Base-by-base conservation (phyloP, 352 stramenopile genomes). In the Phytophthora pinifolia region DNA sequence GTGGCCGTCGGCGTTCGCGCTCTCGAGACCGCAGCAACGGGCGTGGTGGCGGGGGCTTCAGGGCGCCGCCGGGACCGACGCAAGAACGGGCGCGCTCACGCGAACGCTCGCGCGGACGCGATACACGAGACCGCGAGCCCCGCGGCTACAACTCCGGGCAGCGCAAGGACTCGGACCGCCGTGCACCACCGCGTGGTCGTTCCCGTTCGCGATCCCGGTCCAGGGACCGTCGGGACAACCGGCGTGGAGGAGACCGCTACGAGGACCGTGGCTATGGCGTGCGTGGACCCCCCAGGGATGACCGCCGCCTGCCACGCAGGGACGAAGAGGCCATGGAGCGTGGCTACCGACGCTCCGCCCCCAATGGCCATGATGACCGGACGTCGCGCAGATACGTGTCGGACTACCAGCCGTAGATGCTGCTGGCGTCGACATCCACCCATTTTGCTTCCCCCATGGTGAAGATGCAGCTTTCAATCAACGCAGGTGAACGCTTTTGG, bases 341-440 rank as follows among this genome's bases (percentile, higher is more conserved):
- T 2, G 74, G 74, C 13, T 82, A 82, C 45, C 58, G 72, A 52
- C 66, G 67, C n/a, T 45, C 52, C 25, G 34, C 67, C 6, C 46
- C 58, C 30, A 66, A 72, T 54, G 78, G 72, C 27, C 76, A 85
- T 36, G 79, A 86, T 20, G 79, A 87, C 46, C 76, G 76, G 46
- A 73, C 60, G 46, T 72, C 62, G 32, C 77, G 77, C 46, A 70
- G 62, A 56, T 85, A 88, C 51, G 47, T 54, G 34, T 59, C 54
- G 36, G 68, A 78, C 45, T 87, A 83, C 38, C 59, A 62, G 18
- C 72, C 68, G 36, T 83, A 68, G 55, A 70, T 8, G 20, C 34
- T 27, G 17, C 20, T 17, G 25, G n/a, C 43, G 37, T 48, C 12
- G 32, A 29, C 42, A 36, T 45, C 20, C 29, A 51, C 30, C 34